Conservation (phyloP, 306 rosid genomes). For the Quercus suber region DNA sequence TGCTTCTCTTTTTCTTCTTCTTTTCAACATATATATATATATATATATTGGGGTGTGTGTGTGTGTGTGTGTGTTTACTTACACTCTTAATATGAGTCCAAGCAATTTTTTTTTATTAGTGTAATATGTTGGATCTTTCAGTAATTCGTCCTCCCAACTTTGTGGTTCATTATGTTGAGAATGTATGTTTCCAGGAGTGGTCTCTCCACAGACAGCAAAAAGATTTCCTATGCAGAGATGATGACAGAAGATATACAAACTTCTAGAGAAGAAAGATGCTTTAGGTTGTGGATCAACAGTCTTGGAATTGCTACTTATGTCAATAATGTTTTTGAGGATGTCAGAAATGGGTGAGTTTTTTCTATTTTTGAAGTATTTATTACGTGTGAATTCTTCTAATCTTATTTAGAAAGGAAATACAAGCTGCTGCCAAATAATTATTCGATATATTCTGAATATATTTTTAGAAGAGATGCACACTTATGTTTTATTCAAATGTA, state of each 20-base stretch:
- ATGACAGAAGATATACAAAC: conserved; percentile 90
- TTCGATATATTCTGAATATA: background rate
- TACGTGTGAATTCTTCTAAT: background rate
- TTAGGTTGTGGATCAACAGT: conserved; percentile 93
- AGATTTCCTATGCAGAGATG: conserved; percentile 88
- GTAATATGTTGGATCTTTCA: conserved; percentile 2
- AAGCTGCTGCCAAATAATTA: conserved; percentile 11
- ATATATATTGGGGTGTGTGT: too few species aligned
- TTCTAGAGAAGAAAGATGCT: conserved; percentile 95
- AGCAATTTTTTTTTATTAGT: background rate
- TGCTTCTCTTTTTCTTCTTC: background rate
- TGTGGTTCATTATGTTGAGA: conserved; percentile 9
- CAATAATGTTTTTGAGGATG: conserved; percentile 89
- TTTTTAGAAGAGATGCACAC: background rate
- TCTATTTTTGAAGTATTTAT: conserved; percentile 2
- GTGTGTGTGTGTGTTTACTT: too few species aligned
- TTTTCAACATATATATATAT: too few species aligned
- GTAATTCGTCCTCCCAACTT: background rate
- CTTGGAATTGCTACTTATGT: conserved; percentile 71
- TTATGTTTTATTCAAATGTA: background rate
- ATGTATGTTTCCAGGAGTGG: conserved; percentile 66
- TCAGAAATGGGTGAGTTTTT: conserved; percentile 74
- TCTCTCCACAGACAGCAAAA: conserved; percentile 72
- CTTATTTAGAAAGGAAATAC: background rate
- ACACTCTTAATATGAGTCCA: background rate